Evolutionary conservation across 2,329 filamentous ascomycete species (phyloP), one percentile per base, ranked within the genome.

Genomic region (Xylariomycetidae sp.): DNA sequence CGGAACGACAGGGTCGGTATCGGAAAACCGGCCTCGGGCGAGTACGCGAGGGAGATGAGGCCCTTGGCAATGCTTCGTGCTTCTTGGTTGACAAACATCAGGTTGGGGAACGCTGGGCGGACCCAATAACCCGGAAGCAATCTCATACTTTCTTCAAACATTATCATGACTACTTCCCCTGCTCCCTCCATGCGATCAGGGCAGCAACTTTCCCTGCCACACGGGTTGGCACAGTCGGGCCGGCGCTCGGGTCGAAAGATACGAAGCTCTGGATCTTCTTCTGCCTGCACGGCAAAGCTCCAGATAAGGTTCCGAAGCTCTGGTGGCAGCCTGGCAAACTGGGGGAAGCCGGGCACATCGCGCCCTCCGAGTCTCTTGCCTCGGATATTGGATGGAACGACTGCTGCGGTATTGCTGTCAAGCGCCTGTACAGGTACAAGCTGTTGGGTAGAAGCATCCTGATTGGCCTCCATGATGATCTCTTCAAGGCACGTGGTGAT

Each of bases 231-330:
- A 13, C 10, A 14, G 19, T 13, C 7, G 31, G 5, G 17, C 10
- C 6, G 10, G 6, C 13, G 18, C 9, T 17, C n/a, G 18, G 15
- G 15, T 26, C 31, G 34, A 22, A 43, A 24, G n/a, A 41, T 32
- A 19, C 39, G 25, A 12, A 47, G n/a, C 23, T 45, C 42, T 3
- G 39, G 35, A n/a, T 39, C 22, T 28, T 27, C 34, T 2, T 34
- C 32, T 6, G 12, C 7, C 10, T 38, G 32, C 4, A 41, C 19
- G 4, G 42, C 33, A 10, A 33, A 29, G 16, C 34, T 31, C 42
- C 42, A 47, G 20, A 49, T 43, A 14, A 46, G 31, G 7, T 29
- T 16, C 13, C 46, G 36, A n/a, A 49, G 30, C 33, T 49, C 42
- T 3, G 29, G 20, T 19, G 44, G 40, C 2, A 49, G 30, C 6